Evolutionary conservation across 2,329 filamentous ascomycete species (phyloP).

Genomic region (Pseudopithomyces maydicus): DNA sequence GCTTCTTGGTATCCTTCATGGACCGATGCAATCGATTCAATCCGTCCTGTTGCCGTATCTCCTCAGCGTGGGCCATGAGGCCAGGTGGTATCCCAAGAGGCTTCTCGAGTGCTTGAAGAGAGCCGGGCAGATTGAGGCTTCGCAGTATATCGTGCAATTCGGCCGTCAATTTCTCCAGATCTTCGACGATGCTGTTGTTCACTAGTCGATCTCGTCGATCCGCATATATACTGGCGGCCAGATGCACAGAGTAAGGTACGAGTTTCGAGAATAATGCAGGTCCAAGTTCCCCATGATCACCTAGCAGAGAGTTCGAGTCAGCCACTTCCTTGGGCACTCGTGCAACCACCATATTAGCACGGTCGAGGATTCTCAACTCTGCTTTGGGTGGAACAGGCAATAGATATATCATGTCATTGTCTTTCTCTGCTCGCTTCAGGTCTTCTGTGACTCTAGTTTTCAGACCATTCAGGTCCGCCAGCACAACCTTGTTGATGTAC

Average conservation of each 20-base stretch:
- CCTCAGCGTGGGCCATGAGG: conserved; percentile 87
- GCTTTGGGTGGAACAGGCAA: conserved; percentile 84
- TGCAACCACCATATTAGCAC: conserved; percentile 85
- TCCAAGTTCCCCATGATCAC: conserved; percentile 80
- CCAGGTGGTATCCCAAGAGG: conserved; percentile 86
- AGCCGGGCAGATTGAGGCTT: conserved; percentile 86
- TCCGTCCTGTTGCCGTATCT: conserved; percentile 89
- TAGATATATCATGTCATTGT: conserved; percentile 96
- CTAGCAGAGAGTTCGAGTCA: conserved; percentile 78
- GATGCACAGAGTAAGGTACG: conserved; percentile 93
- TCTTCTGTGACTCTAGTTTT: conserved; percentile 86
- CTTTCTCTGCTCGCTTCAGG: conserved; percentile 88
- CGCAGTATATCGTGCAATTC: conserved; percentile 78
- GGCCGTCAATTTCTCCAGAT: conserved; percentile 80
- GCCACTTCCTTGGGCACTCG: conserved; percentile 81
- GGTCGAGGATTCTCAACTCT: conserved; percentile 82
- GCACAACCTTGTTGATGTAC: conserved; percentile 80
- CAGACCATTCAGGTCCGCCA: conserved; percentile 80
- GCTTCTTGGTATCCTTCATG: conserved; percentile 86
- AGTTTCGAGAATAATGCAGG: conserved; percentile 86
- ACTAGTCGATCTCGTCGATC: conserved; percentile 89
- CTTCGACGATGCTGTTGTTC: conserved; percentile 83
- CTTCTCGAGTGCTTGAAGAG: conserved; percentile 92
- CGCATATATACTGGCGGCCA: conserved; percentile 93
- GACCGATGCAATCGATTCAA: conserved; percentile 76